Base-by-base conservation (phyloP, 1,139 yeast species). In the Hansenula anomala region DNA sequence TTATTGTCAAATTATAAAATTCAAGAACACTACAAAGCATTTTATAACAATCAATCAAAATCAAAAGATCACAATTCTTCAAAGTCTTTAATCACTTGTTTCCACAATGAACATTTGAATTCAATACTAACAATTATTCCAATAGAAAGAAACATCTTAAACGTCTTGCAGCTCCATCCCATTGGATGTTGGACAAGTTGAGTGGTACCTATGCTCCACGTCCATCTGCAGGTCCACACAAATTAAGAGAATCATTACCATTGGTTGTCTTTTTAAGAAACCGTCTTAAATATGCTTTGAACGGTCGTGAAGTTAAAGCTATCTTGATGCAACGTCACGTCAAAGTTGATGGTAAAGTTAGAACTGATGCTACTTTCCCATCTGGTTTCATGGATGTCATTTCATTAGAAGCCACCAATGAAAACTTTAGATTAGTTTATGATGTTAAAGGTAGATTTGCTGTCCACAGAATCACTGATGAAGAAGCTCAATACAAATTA, bases 151-250 rank as follows among this genome's bases (percentile, higher is more conserved):
- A 86, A 78, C 95, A 86, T 69, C 77, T 86, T 73, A 85, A 85
- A 82, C 83, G 95, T 77, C 80, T 86, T 70, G 95, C 95, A 66
- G 97, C 97, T 70, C 99, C 99, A 80, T 85, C 90, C 80, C 98
- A 94, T 85, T 94, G 98, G 98, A 87, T 94, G 95, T 86, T 94
- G 81, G 98, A 92, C 95, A 94, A 94, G 80, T 80, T 94, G 78
- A 86, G 97, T 71, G 99, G 99, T 69, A 80, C 89, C 67, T 92
- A 92, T 73, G 98, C 98, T 59, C 98, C 98, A 78, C 90, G 97
- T 81, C 96, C 97, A 68, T 88, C 97, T 54, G 84, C 96, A 60
- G 98, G 98, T 80, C 98, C 98, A 69, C 98, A 92, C 84, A 92
- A 92, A 78, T 83, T 90, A 73, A 85, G 98, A 76, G 98, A 92